Evolutionary conservation across 2,329 filamentous ascomycete genomes (phyloP), one percentile per base, ranked within the genome.

Genomic region (Aureobasidium sp.): DNA sequence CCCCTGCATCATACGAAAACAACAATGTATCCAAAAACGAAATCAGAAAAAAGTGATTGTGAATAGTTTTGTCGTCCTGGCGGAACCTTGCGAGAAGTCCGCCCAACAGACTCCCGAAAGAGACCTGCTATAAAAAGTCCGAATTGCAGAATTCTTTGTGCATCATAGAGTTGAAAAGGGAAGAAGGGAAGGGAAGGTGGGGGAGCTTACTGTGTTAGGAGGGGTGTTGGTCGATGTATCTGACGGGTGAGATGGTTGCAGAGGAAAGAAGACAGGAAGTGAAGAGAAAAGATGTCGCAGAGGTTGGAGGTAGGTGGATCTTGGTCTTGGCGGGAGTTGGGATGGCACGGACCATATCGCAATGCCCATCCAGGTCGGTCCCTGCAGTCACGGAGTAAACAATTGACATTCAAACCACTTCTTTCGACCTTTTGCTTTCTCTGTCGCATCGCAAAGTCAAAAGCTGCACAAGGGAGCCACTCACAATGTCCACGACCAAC

Each of bases 401-500:
- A 57, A 13, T 21, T 10, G 1, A 33, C 8, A 11, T 6, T 7
- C 27, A 31, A 31, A 33, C 25, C 25, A 31, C 27, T 4, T 21
- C 23, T 43, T 19, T 31, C 4, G 9, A 19, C 6, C 3, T 8
- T 17, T 2, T 0, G 1, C 9, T 15, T 1, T 1, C 7, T 9
- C n/a, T 4, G 17, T 47, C 27, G 27, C 25, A n/a, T n/a, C n/a
- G n/a, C n/a, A n/a, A 19, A 47, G 9, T 5, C 5, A 13, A 9
- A 13, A 9, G 2, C 31, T 19, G 1, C 3, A 8, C 2, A n/a
- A 4, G 8, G 4, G 1, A 31, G 9, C 38, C 3, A 0, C 15
- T 7, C 40, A 29, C 23, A 57, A 58, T 49, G 57, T 33, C 17
- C 62, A 65, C 47, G 57, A 74, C 29, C 7, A 74, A 8, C 45